phyloP scores from a whole-genome alignment of 2,329 filamentous ascomycete genomes.

The Eurotiales sp. region DNA sequence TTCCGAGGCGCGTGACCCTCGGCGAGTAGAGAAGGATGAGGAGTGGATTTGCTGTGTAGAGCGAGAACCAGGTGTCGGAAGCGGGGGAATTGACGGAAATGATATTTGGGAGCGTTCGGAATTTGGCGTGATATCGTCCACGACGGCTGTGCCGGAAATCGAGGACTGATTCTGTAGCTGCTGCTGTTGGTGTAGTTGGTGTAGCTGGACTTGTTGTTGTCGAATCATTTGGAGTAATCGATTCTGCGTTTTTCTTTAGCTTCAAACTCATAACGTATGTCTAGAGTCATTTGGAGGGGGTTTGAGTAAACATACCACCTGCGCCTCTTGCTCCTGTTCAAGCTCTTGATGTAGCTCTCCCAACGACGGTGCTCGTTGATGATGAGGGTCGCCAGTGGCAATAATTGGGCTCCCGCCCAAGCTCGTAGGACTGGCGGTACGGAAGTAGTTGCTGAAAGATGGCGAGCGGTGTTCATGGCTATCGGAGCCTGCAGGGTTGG shows the following conservation, averaged over 20 bases:
- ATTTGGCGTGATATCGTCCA: conserved; percentile 42
- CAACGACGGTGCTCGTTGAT: conserved; percentile 46
- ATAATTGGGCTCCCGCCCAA: conserved; percentile 40
- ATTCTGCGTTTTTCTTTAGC: conserved; percentile 34
- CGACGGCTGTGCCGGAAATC: conserved; percentile 27
- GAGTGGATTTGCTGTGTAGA: conserved; percentile 22
- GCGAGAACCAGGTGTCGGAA: conserved; percentile 17
- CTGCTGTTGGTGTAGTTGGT: conserved; percentile 31
- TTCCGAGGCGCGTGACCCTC: conserved; percentile 34
- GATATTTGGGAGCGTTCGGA: conserved; percentile 41
- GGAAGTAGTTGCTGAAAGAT: conserved; percentile 36
- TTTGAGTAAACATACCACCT: conserved; percentile 42
- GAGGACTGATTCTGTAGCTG: conserved; percentile 29
- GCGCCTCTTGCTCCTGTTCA: conserved; percentile 50
- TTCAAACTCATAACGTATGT: background rate
- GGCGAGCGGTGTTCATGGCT: conserved; percentile 35
- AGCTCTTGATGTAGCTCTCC: conserved; percentile 50
- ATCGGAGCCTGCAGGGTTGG: conserved; percentile 35
- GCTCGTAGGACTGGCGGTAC: conserved; percentile 42
- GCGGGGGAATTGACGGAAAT: conserved; percentile 32
- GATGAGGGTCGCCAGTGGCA: conserved; percentile 44
- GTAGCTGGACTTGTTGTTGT: conserved; percentile 44
- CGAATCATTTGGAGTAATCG: conserved; percentile 49
- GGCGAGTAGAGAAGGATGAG: conserved; percentile 34
- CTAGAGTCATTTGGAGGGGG: background rate